Base-by-base conservation (phyloP, 2,329 filamentous ascomycete species). In the Pseudonectria foliicola region DNA sequence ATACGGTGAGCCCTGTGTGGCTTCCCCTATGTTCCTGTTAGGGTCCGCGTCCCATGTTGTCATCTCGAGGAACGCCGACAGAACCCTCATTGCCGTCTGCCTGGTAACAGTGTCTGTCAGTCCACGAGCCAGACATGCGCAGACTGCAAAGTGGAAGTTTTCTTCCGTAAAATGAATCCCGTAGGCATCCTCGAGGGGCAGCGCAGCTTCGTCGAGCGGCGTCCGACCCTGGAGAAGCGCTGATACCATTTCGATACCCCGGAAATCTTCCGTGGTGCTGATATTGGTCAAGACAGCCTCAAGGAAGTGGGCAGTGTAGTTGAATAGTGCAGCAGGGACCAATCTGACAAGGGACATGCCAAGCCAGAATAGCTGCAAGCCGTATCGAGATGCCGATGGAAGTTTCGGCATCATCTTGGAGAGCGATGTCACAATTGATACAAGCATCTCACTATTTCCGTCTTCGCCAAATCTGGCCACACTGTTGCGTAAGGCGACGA, bases 401-500 rank as follows among this genome's bases (percentile, higher is more conserved):
- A 84, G 66, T 50, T 83, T 82, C 12, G 73, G 67, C 68, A 83
- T 80, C 78, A 84, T 82, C 54, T 81, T 82, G 10, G 79, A 80
- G 29, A 84, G 56, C 3, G 77, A 74, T 3, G 75, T 80, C 14
- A 82, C 70, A 35, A 84, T 82, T 6, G 79, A 75, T 24, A 81
- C 71, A 21, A 83, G 67, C 77, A 84, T 81, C 47, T 83, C 80
- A 43, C 69, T 75, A 49, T 74, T 78, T 37, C 67, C 71, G 37
- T 80, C 77, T 37, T 81, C 77, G 29, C 73, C 71, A 49, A 80
- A 82, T 18, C 78, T 71, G n/a, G 67, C 63, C 12, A 84, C 69
- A 46, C 78, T 80, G 43, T 72, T 79, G 31, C 79, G 71, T 12
- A 84, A 63, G 12, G 80, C 77, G 18, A 84, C 80, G 3, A 84